Conservation (phyloP, 2,329 filamentous ascomycete species). For the Lasiodiplodia sp. region DNA sequence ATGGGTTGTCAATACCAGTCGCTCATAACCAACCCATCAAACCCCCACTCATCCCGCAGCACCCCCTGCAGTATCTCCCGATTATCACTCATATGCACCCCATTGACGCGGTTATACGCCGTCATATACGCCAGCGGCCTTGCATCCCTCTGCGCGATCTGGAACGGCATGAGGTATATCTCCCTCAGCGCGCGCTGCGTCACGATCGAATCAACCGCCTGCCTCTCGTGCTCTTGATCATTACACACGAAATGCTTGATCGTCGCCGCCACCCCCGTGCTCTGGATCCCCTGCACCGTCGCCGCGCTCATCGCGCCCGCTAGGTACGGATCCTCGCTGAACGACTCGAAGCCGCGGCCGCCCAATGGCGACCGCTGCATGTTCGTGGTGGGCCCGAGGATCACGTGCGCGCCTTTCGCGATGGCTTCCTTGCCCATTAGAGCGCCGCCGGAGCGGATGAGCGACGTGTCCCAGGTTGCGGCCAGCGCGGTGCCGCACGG, state of each 20-base stretch:
- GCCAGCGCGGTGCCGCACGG: slow-evolving; percentile 75
- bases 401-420: slow-evolving; percentile 74
- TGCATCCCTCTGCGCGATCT: slow-evolving; percentile 74
- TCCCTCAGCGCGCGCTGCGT: slow-evolving; percentile 66
- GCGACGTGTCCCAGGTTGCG: slow-evolving; percentile 76
- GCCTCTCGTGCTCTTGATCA: slow-evolving; percentile 75
- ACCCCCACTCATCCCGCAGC: slow-evolving; percentile 75
- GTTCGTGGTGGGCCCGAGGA: slow-evolving; percentile 80
- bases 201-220: slow-evolving; percentile 56
- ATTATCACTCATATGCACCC: slow-evolving; percentile 71
- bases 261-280: slow-evolving; percentile 70
- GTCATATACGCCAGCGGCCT: slow-evolving; percentile 75
- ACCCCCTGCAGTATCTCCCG: slow-evolving; percentile 70
- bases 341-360: slow-evolving; percentile 80
- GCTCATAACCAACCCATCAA: slow-evolving; percentile 70
- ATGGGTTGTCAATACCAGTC: slow-evolving; percentile 70
- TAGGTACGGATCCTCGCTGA: slow-evolving; percentile 72
- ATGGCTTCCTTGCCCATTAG: slow-evolving; percentile 74
- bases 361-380: slow-evolving; percentile 81
- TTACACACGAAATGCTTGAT: slow-evolving; percentile 78
- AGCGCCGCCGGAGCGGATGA: slow-evolving; percentile 71
- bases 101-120: slow-evolving; percentile 77
- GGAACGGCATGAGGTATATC: slow-evolving; percentile 66
- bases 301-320: slow-evolving; percentile 71
- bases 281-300: slow-evolving; percentile 67